Conservation (phyloP, 495 filamentous ascomycete genomes). For the Hypoxylon cercidicola region DNA sequence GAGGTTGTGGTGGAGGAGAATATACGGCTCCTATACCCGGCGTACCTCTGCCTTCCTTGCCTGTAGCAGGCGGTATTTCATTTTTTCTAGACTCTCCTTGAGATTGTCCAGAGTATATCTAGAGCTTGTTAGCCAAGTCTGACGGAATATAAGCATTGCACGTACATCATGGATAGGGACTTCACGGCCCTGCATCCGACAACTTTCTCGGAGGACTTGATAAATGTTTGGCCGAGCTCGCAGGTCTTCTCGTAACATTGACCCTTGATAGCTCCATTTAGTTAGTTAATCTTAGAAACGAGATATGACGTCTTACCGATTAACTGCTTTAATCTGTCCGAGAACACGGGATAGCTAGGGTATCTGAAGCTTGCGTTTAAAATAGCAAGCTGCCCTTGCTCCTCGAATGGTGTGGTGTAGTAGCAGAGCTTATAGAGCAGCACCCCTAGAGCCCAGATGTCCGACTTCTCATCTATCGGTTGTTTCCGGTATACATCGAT, state of each 20-base stretch:
- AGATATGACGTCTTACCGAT: slow-evolving; percentile 71
- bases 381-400: slow-evolving; percentile 97
- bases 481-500: slow-evolving; percentile 96
- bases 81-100: slow-evolving; percentile 48
- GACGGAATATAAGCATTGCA: slow-evolving; percentile 8
- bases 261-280: slow-evolving; percentile 66
- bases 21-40: slow-evolving; percentile 76
- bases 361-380: slow-evolving; percentile 95
- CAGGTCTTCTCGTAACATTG: slow-evolving; percentile 89
- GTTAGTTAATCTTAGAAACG: slow-evolving; percentile 29
- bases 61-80: slow-evolving; percentile 31
- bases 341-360: slow-evolving; percentile 87
- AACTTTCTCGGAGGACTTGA: slow-evolving; percentile 85
- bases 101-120: slow-evolving; percentile 86
- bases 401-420: slow-evolving; percentile 98
- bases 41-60: slow-evolving; percentile 53
- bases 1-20: slow-evolving; percentile 72
- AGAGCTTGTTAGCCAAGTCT: slow-evolving; percentile 28
- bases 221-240: slow-evolving; percentile 91
- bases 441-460: slow-evolving; percentile 97
- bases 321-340: slow-evolving; percentile 87
- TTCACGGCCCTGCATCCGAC: slow-evolving; percentile 86
- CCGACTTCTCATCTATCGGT: slow-evolving; percentile 98
- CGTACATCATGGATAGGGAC: slow-evolving; percentile 92
- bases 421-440: slow-evolving; percentile 98